Conservation (phyloP, 441 rosid species). For the Arabidopsis hybrid region DNA sequence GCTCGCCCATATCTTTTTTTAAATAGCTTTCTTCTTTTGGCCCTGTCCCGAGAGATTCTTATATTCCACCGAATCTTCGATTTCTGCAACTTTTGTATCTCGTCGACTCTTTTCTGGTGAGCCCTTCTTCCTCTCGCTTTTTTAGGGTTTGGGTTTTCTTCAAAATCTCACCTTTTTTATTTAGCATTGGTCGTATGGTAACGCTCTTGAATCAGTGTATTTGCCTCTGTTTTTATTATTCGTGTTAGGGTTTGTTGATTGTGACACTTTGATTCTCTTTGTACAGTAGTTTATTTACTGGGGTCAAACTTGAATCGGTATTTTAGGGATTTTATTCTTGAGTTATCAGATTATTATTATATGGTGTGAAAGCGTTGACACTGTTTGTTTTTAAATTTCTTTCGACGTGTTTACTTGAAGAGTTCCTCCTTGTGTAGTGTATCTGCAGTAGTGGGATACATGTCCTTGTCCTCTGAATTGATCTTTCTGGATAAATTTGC, state of each 20-base stretch:
- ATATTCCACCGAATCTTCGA: not conserved
- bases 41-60: not conserved
- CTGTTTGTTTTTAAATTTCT: not conserved
- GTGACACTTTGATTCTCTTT: conserved; percentile 26
- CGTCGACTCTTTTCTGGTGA: conserved; percentile 22
- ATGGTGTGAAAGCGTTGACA: conserved; percentile 34
- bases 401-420: conserved; percentile 8
- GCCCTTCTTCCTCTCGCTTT: not conserved
- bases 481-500: conserved; percentile 18
- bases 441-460: conserved; percentile 16
- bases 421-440: not conserved
- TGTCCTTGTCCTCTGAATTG: conserved; percentile 5
- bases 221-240: not conserved
- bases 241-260: conserved; percentile 18
- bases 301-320: conserved; percentile 21
- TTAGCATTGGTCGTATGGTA: not conserved
- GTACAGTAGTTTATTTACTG: not conserved
- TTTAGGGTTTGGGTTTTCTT: not conserved
- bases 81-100: not conserved
- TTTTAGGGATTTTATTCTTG: conserved; percentile 1
- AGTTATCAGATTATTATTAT: conserved; percentile 28
- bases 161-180: not conserved
- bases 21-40: not conserved
- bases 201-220: not conserved
- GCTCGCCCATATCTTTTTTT: not conserved